A percentile compares a stretch with the other conserved stretches of the same genome.
Conservation (phyloP, 106 monocot genomes). For the Phalaenopsis aphrodite region DNA sequence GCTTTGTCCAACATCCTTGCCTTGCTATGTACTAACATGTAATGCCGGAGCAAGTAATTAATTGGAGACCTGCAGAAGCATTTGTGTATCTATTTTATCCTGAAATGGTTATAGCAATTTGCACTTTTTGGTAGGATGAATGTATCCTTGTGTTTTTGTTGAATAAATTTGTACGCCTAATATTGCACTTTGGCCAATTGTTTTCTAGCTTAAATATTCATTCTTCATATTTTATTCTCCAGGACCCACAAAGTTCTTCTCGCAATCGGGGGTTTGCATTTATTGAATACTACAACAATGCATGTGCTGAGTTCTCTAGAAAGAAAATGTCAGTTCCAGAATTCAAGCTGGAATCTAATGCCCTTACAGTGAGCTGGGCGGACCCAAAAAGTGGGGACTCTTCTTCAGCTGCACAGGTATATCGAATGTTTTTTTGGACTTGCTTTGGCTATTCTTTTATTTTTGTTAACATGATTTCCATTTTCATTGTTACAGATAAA, state of each 20-base stretch:
- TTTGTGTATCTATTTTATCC: background rate
- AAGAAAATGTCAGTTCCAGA: slow-evolving; percentile 70
- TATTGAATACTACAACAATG: slow-evolving; percentile 88
- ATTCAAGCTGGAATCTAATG: slow-evolving; percentile 77
- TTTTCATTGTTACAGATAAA: slow-evolving; percentile 48
- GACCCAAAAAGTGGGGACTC: slow-evolving; percentile 69
- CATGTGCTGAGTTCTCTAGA: slow-evolving; percentile 89
- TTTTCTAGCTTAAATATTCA: background rate
- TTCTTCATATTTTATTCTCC: background rate
- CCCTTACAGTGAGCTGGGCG: slow-evolving; percentile 93
- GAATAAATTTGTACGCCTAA: background rate
- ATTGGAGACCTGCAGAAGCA: background rate
- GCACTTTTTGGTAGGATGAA: background rate
- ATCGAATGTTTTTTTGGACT: background rate
- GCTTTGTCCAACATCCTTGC: background rate
- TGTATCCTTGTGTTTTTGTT: slow-evolving; percentile 4
- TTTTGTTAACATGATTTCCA: background rate
- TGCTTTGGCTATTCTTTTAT: background rate
- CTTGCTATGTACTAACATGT: background rate
- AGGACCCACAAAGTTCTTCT: slow-evolving; percentile 58
- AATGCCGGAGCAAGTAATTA: background rate
- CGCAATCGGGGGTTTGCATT: slow-evolving; percentile 87
- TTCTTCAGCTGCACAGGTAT: slow-evolving; percentile 57
- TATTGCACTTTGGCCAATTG: background rate
- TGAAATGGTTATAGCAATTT: background rate